Percentiles rank a stretch among this genome's conserved stretches.
Evolutionary conservation across 345 rosid species (phyloP).

Genomic region (Ailanthus altissimus): DNA sequence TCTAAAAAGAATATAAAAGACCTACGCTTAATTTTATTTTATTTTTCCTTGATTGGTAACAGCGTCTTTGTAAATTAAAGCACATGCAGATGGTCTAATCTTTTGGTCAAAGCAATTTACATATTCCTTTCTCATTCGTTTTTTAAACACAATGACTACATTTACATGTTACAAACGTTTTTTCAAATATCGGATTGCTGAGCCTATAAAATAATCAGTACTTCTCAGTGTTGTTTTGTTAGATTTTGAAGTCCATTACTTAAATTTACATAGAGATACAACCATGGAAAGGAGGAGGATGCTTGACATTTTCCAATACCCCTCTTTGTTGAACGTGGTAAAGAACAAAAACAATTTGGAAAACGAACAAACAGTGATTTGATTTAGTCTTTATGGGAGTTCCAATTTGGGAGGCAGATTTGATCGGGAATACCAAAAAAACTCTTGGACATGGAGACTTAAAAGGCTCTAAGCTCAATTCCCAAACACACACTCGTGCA

Average conservation of each 20-base stretch:
- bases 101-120: not conserved
- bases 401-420: conserved; percentile 14
- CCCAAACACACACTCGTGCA: conserved; percentile 38
- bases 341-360: conserved; percentile 3
- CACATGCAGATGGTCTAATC: not conserved
- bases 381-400: conserved; percentile 8
- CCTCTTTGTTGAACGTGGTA: not conserved
- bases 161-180: no score
- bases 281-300: not conserved
- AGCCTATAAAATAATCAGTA: no score
- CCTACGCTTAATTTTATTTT: no score
- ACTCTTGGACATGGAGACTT: conserved; percentile 17
- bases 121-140: not conserved
- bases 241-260: no score
- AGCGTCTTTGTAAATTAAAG: not conserved
- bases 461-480: conserved; percentile 19
- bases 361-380: conserved; percentile 9
- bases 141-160: no score
- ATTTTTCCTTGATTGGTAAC: not conserved
- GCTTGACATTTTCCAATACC: not conserved
- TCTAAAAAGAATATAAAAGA: not conserved
- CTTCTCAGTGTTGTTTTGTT: no score
- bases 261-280: not conserved
- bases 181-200: no score
- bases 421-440: conserved; percentile 20